Evolutionary conservation across 2,329 filamentous ascomycete species (phyloP), one percentile per base, ranked within the genome.

Genomic region (Cephalotrichum gorgonifer): DNA sequence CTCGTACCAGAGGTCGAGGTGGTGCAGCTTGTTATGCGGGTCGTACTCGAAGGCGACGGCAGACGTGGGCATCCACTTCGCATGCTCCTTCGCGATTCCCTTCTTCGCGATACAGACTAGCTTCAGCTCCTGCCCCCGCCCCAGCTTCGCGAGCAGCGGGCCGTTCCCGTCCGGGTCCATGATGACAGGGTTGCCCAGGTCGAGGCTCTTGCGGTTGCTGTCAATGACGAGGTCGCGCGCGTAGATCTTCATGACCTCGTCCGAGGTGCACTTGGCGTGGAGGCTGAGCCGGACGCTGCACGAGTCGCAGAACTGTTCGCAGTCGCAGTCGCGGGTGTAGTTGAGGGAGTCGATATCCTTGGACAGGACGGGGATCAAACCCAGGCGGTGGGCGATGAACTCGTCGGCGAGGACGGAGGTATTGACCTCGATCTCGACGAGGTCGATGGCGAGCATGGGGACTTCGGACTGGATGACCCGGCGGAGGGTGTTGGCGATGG

Each of bases 11-110:
- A 95, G 81, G 60, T 95, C 88, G 50, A 93, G 75, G 67, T 98
- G 93, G 56, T 84, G 80, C 55, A 98, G 73, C 70, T 95, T 96
- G 71, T 98, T 98, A 66, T 94, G 86, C 52, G 93, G 93, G 64
- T 98, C 93, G 66, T 98, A 98, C 67, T 98, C 93, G 63, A 98
- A 98, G 23, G 88, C 90, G 38, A 98, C 83, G 3, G 93, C 93
- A 38, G 89, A 79, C 31, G 87, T 91, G 2, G 93, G 90, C 60
- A 88, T 86, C 93, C 93, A 98, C 68, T 98, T 98, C 9, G 93
- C 88, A 67, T 98, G 93, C 66, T 98, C 93, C 74, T 98, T 98
- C 33, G 91, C 90, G 55, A 97, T 97, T 1, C 93, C 93, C 75
- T 97, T 97, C 75, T 95, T 96, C 46, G 91, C 93, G 55, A 96